phyloP scores from a whole-genome alignment of 208 protist genomes.

The Leishmania lainsoni region DNA sequence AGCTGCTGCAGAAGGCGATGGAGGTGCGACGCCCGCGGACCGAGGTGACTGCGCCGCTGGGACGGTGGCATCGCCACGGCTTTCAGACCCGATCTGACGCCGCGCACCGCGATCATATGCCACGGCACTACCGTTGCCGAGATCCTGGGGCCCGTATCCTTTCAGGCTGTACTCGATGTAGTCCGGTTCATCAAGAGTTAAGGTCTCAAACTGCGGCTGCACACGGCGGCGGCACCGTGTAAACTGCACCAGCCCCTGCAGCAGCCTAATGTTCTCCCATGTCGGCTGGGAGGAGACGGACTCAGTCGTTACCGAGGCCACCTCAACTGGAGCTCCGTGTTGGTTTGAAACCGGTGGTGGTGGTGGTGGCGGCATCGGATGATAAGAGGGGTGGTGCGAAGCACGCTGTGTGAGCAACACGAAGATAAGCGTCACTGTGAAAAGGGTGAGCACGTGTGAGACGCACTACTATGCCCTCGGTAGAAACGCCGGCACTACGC shows the following conservation, averaged over 20 bases:
- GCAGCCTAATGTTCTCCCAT: conserved; percentile 5
- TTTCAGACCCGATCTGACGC: background rate
- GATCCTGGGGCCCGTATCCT: background rate
- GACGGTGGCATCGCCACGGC: background rate
- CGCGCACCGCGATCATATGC: background rate
- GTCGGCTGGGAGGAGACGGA: conserved; percentile 5
- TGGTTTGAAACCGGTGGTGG: background rate
- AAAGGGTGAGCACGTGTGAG: background rate
- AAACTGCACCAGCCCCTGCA: conserved; percentile 24
- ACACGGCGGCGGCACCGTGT: conserved; percentile 26
- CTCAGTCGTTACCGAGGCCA: background rate
- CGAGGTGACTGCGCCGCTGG: background rate
- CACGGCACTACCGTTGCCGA: background rate
- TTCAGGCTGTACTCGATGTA: conserved; percentile 28
- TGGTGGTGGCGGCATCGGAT: conserved; percentile 5
- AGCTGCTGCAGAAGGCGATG: background rate
- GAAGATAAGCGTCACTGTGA: background rate
- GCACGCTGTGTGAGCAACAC: background rate
- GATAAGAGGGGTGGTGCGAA: background rate
- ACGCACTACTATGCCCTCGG: background rate
- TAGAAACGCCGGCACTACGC: background rate
- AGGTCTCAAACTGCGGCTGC: conserved; percentile 18
- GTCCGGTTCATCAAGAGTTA: conserved; percentile 20
- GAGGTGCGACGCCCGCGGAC: background rate
- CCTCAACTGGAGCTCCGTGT: background rate